Percentiles rank a stretch among this genome's conserved stretches.
These are phyloP conservation scores for Botryotinia convoluta DNA, from an alignment of 2,329 filamentous ascomycete species.

Conservation along the genomic window DNA sequence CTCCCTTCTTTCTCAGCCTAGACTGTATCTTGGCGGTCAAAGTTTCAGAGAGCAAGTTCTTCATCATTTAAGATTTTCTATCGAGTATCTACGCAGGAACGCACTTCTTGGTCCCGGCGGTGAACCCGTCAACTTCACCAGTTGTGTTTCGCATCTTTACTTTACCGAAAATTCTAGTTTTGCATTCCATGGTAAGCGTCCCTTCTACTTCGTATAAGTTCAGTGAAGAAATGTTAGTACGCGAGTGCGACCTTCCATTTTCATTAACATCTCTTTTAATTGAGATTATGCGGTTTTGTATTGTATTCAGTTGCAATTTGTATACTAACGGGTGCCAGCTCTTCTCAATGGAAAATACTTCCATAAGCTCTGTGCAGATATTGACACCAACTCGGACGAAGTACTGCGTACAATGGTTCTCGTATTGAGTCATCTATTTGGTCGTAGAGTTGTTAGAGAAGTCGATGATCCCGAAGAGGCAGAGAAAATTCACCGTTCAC, in stretches of 20 bases:
- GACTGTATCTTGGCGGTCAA: conserved; percentile 67
- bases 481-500: conserved; percentile 52
- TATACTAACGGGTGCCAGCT: conserved; percentile 38
- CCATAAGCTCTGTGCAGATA: conserved; percentile 57
- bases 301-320: neutral
- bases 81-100: conserved; percentile 73
- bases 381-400: conserved; percentile 48
- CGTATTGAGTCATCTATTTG: conserved; percentile 69
- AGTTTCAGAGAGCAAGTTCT: conserved; percentile 66
- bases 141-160: conserved; percentile 69
- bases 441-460: conserved; percentile 52
- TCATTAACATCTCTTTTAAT: neutral
- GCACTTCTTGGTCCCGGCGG: conserved; percentile 60
- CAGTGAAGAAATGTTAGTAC: neutral
- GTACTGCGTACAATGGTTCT: conserved; percentile 62
- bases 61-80: conserved; percentile 76
- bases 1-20: conserved; percentile 65
- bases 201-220: neutral
- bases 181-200: conserved; percentile 60
- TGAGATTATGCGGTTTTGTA: neutral
- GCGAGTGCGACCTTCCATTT: neutral
- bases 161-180: conserved; percentile 74
- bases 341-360: conserved; percentile 71
- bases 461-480: conserved; percentile 50
- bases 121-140: conserved; percentile 68